phyloP scores from a whole-genome alignment of 2,329 filamentous ascomycete species.

The Aspergillus brunneoviolaceus region DNA sequence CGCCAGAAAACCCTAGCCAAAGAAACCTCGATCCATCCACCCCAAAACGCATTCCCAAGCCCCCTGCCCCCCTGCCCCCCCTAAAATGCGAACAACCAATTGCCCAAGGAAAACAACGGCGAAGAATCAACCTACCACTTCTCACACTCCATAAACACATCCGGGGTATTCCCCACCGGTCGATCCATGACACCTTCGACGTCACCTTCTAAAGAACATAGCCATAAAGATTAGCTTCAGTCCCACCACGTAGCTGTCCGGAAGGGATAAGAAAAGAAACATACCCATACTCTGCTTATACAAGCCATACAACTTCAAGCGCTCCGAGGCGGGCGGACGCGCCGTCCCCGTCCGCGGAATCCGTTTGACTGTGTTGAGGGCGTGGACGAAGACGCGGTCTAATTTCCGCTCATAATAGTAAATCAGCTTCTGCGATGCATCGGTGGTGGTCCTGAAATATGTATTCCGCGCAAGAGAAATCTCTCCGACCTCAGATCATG shows the following conservation, averaged over 20 bases:
- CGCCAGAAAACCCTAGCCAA: too few relatives aligned
- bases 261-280: conserved; percentile 12
- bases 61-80: too few relatives aligned
- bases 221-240: background rate
- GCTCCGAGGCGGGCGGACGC: conserved; percentile 79
- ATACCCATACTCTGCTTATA: conserved; percentile 95
- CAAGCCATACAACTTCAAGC: conserved; percentile 90
- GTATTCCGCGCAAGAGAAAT: too few relatives aligned
- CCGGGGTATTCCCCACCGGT: conserved; percentile 57
- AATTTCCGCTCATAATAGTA: background rate
- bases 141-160: conserved; percentile 56
- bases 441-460: too few relatives aligned
- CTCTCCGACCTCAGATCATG: too few relatives aligned
- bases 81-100: too few relatives aligned
- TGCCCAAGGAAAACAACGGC: background rate
- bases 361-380: conserved; percentile 97
- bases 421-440: too few relatives aligned
- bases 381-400: conserved; percentile 99
- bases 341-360: conserved; percentile 90
- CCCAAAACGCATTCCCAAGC: background rate
- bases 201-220: conserved; percentile 68
- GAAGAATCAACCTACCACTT: conserved; percentile 59
- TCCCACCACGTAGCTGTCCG: background rate
- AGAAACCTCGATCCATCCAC: too few relatives aligned
- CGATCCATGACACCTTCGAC: conserved; percentile 91